Base-by-base conservation (phyloP, 2,329 filamentous ascomycete species). In the Talaromyces sp. region DNA sequence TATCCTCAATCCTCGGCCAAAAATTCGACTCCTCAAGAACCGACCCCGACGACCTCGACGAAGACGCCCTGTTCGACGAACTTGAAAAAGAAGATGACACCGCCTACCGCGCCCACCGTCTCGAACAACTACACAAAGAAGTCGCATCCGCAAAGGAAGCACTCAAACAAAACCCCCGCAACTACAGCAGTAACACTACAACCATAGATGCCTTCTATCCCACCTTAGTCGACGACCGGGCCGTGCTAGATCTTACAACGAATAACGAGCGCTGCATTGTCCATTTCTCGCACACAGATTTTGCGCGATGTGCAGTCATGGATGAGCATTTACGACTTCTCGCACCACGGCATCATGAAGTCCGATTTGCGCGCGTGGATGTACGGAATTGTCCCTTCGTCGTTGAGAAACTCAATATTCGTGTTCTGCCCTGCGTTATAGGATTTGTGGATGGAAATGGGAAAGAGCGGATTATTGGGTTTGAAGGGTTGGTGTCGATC, bases 221-320 rank as follows among this genome's bases (percentile, higher is more conserved):
- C 1, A 79, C 78, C 1, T 69, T 82, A 5, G 66, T 70, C 60
- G 82, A 82, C 66, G 87, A 89, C 72, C 85, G 87, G 72, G 73
- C 79, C 13, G 74, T 88, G 49, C 82, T 89, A 73, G 82, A 86
- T 68, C 85, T 87, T 68, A 88, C 86, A 9, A 89, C 86, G 8
- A 80, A 81, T 57, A 83, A 82, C 13, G 82, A 85, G 66, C 76
- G 83, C 31, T 87, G 84, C 69, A 80, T 89, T 1, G 83, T 89
- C 27, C 87, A 89, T 72, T 89, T 89, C 74, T 86, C 84, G 73
- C 87, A 89, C 71, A 81, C 85, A 2, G 87, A 89, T 71, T 89
- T 89, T 74, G 80, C 83, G 22, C 83, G 86, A 63, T 89, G 87
- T 74, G 76, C 78, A 11, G 82, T 86, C 63, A 89, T 89, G 87